Conservation (phyloP, 208 protist species). For the Histomonas meleagridis region DNA sequence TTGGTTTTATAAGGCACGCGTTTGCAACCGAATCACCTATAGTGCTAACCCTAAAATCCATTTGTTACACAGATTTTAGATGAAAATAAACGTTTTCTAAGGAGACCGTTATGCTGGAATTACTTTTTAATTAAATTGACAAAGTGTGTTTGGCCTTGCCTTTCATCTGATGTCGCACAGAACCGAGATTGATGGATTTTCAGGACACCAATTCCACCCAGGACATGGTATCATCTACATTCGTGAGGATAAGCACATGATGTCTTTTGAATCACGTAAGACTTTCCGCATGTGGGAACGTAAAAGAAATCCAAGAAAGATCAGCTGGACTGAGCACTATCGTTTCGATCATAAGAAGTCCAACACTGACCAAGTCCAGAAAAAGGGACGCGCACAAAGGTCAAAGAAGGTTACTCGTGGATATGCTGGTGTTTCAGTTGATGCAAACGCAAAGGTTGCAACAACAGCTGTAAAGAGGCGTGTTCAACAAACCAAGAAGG, state of each 20-base stretch:
- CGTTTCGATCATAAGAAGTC: constrained; percentile 26
- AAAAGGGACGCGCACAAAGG: neutral
- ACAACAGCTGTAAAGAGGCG: too few species aligned
- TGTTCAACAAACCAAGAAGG: too few species aligned
- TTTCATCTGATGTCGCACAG: neutral
- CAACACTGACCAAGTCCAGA: neutral
- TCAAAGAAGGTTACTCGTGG: neutral
- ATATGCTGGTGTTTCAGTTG: neutral
- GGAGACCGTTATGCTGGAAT: too few species aligned
- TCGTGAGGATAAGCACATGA: neutral
- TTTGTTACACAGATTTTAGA: too few species aligned
- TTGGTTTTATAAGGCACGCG: too few species aligned
- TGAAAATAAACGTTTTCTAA: too few species aligned
- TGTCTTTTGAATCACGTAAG: neutral
- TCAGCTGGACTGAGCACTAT: neutral
- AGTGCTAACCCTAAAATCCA: too few species aligned
- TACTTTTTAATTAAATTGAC: too few species aligned
- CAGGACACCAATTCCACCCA: neutral
- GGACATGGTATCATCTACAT: neutral
- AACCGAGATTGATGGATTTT: neutral
- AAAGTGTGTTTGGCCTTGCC: too few species aligned
- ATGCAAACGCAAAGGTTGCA: neutral
- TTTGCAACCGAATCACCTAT: too few species aligned
- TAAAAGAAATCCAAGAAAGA: neutral
- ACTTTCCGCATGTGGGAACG: neutral